phyloP scores from a whole-genome alignment of 179 eudicot genomes.

The Drosera spatulata region DNA sequence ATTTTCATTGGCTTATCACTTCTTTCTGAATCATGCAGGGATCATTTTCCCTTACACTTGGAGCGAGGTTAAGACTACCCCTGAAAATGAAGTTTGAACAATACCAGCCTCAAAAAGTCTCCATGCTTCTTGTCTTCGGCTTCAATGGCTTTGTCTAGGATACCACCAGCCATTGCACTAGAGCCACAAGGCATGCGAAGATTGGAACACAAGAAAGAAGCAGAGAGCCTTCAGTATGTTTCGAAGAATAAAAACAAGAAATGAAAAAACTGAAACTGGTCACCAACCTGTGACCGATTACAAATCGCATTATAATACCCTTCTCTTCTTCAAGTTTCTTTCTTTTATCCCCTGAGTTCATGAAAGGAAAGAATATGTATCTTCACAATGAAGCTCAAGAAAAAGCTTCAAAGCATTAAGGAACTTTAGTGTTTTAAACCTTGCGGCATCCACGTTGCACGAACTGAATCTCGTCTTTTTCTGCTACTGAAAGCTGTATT shows the following conservation, averaged over 20 bases:
- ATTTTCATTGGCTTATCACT: too few species aligned
- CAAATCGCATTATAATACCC: constrained; percentile 82
- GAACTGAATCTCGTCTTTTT: constrained; percentile 92
- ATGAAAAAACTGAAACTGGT: too few species aligned
- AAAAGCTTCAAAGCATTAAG: too few species aligned
- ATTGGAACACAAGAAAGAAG: not conserved
- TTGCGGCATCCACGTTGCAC: constrained; percentile 98
- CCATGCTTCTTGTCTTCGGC: constrained; percentile 93
- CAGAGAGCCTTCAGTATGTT: not conserved
- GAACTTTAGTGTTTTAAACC: constrained; percentile 19
- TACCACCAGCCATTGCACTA: constrained; percentile 86
- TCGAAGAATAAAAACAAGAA: too few species aligned
- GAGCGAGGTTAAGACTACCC: too few species aligned
- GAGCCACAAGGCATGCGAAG: too few species aligned
- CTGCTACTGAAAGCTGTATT: constrained; percentile 97
- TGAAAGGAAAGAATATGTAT: not conserved
- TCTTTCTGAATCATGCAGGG: too few species aligned
- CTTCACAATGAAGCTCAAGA: too few species aligned
- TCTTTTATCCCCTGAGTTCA: constrained; percentile 54
- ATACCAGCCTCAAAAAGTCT: constrained; percentile 84
- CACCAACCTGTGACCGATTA: constrained; percentile 80
- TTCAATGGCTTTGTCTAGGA: constrained; percentile 84
- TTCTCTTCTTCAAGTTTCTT: constrained; percentile 75
- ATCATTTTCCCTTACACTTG: too few species aligned
- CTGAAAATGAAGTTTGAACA: not conserved